Base-by-base conservation (phyloP, 2,329 filamentous ascomycete species). In the Colletotrichum chrysophilum region DNA sequence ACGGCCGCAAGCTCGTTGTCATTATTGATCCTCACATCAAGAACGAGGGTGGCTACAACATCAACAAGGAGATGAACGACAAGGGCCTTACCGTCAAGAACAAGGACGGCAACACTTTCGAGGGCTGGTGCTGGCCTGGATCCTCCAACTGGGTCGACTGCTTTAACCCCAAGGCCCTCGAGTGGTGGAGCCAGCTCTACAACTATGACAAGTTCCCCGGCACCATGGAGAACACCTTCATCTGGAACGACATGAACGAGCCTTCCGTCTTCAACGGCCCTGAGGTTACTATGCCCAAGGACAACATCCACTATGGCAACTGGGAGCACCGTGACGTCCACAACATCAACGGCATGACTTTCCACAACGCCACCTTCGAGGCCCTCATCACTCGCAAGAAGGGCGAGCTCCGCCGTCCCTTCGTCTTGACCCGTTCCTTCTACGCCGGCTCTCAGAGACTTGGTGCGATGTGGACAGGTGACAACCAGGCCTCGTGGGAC, bases 191-290 rank as follows among this genome's bases (percentile, higher is more conserved):
- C 79, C 87, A 89, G 4, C 90, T 98, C 13, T 98, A 98, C 90
- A 93, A 94, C 80, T 98, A 97, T 79, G 93, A 95, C 82, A 91
- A 87, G 55, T 99, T 98, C 89, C 95, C 95, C 84, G 96, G 96
- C 64, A 95, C 95, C 2, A 90, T 93, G 80, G 89, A 93, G 78
- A 99, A 98, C 84, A 93, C 95, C 0, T 98, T 95, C 85, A 92
- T 99, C 80, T 99, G 97, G 97, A 99, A 99, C 84, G 97, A 99
- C 84, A 99, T 99, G 97, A 98, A 98, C 83, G 97, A 99, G 87
- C 97, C 97, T 1, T 98, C 97, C 0, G 97, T 99, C 3, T 99
- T 99, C 88, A 98, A 98, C 83, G 97, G 97, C 0, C 97, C 97
- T 0, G 97, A 99, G 85, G 98, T 96, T 4, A 98, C 96, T 7